Base-by-base conservation (phyloP, 257 asterid species). In the Rubia yunnanensis region DNA sequence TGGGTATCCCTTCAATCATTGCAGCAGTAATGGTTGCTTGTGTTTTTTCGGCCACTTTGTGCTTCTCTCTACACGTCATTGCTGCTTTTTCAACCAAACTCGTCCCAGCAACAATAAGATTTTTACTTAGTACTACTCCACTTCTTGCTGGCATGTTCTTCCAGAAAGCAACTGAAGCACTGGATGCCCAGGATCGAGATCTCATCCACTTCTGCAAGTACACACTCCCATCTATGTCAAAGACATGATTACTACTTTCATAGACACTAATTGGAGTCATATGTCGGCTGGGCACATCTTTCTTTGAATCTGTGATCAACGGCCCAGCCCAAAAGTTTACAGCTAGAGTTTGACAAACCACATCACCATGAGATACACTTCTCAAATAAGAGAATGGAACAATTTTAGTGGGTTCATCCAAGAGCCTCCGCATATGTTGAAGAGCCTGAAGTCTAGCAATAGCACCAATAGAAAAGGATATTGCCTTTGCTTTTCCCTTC, bases 1-100 rank as follows among this genome's bases (percentile, higher is more conserved):
- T 90, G 6, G 99, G 99, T 67, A 94, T 94, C 64, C 99, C 99
- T 77, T 94, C 96, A 55, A 90, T 86, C 86, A 81, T 94, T 4
- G 99, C 99, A 44, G 94, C 99, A 59, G 91, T 89, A 32, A 90
- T 94, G 13, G 99, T 90, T 60, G 95, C 99, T 74, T 88, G 97
- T 23, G 99, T 89, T 77, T 84, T 94, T 87, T 94, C 96, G 39
- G 80, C 97, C 38, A 84, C 83, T 67, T 52, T 79, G 70, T 64
- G 82, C 72, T 80, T 88, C 39, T 88, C 92, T 72, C 96, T 82
- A 72, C 94, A 94, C 6, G 80, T 74, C 74, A 73, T 66, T 20
- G 92, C 84, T 2, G 99, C 99, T 79, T 77, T 94, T 56, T 90
- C 95, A 62, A 88, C 86, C 78, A 88, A 75, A 69, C 66, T 83